These are phyloP conservation scores for Tolypocladium ophioglossoides DNA, from an alignment of 2,329 filamentous ascomycete genomes.

Conservation along the genomic window DNA sequence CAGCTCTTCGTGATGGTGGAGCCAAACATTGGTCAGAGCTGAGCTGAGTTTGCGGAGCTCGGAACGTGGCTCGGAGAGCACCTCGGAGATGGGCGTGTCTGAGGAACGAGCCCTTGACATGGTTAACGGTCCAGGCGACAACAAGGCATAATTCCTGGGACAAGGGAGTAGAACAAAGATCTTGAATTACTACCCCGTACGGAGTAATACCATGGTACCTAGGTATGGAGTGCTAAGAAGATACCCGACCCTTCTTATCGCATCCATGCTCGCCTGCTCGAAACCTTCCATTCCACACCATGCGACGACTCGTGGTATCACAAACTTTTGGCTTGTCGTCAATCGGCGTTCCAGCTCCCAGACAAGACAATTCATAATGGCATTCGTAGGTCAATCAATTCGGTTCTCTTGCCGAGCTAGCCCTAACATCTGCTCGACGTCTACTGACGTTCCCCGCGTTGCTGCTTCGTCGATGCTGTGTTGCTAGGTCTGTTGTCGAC, in stretches of 20 bases:
- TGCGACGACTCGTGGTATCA: not conserved
- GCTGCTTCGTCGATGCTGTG: not conserved
- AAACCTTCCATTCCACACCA: not conserved
- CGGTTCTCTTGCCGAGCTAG: not conserved
- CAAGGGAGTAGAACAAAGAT: not conserved
- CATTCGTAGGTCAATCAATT: not conserved
- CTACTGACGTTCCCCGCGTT: not conserved
- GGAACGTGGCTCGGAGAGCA: conserved; percentile 11
- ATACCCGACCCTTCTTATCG: not conserved
- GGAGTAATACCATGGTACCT: no score
- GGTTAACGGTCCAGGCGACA: not conserved
- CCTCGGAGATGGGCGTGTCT: conserved; percentile 5
- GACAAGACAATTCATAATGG: not conserved
- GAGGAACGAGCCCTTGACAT: not conserved
- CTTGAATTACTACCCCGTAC: not conserved
- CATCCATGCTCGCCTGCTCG: not conserved
- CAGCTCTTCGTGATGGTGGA: conserved; percentile 9
- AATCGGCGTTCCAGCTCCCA: not conserved
- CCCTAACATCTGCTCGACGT: not conserved
- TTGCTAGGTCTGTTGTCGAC: conserved; percentile 3
- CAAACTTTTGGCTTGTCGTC: not conserved
- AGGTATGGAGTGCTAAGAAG: not conserved
- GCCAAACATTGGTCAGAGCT: conserved; percentile 6
- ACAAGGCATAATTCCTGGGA: not conserved
- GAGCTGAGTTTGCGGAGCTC: conserved; percentile 1